phyloP scores from a whole-genome alignment of 345 rosid genomes.

The Populus pruinosa region DNA sequence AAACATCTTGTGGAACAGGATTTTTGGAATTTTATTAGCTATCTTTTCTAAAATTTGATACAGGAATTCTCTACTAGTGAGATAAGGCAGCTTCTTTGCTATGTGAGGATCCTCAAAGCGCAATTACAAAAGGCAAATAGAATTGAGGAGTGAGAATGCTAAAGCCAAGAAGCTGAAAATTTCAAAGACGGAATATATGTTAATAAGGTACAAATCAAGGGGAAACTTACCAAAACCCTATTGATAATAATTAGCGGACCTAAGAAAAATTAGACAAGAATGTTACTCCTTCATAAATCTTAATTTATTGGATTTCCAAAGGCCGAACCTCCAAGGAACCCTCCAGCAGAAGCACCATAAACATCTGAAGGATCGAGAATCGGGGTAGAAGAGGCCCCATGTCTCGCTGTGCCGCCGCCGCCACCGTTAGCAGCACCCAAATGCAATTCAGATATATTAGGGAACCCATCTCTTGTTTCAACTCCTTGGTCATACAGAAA shows the following conservation, averaged over 20 bases:
- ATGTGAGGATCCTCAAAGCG: conserved; percentile 14
- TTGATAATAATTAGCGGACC: conserved; percentile 30
- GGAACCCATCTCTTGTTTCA: conserved; percentile 66
- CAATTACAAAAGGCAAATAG: conserved; percentile 19
- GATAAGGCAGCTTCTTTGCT: conserved; percentile 26
- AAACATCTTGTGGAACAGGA: conserved; percentile 19
- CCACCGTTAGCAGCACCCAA: conserved; percentile 50
- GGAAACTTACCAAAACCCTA: conserved; percentile 32
- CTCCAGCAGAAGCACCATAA: conserved; percentile 56
- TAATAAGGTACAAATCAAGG: conserved; percentile 13
- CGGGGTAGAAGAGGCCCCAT: conserved; percentile 53
- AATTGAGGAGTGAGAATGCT: conserved; percentile 7
- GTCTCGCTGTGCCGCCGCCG: conserved; percentile 31
- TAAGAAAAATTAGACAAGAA: conserved; percentile 12
- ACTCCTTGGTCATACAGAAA: conserved; percentile 82
- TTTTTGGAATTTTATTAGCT: conserved; percentile 6
- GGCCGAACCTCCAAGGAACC: conserved; percentile 56
- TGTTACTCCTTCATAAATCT: conserved; percentile 5
- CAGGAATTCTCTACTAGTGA: conserved; percentile 9
- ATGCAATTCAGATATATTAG: conserved; percentile 80
- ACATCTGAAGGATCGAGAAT: conserved; percentile 58
- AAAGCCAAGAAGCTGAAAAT: conserved; percentile 18
- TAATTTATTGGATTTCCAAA: conserved; percentile 66
- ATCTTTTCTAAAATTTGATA: conserved; percentile 9
- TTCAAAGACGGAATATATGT: conserved; percentile 13